A percentile compares a stretch with the other conserved stretches of the same genome.
These are phyloP conservation scores for Saccharomyces hybrid DNA, from an alignment of 1,139 yeast genomes.

Conservation along the genomic window DNA sequence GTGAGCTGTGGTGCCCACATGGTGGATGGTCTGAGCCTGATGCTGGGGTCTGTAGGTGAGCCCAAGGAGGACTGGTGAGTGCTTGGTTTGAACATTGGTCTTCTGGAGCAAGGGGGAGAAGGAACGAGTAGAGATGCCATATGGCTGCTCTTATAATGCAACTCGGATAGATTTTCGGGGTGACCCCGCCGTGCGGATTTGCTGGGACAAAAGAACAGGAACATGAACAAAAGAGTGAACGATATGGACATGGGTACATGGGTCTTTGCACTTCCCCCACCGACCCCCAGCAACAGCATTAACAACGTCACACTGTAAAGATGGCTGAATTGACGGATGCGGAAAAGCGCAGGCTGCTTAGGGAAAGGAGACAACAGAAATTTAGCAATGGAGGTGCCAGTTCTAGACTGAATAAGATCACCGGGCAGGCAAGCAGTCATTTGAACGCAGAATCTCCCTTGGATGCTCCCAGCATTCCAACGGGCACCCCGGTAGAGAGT, in stretches of 20 bases:
- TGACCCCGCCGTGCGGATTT: constrained; percentile 1
- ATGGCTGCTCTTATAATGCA: neutral
- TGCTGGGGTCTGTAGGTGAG: neutral
- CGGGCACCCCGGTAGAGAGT: constrained; percentile 1
- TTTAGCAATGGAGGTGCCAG: constrained; percentile 53
- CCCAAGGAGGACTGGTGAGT: neutral
- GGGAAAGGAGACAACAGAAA: constrained; percentile 68
- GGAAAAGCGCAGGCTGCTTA: constrained; percentile 52
- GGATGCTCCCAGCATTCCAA: constrained; percentile 12
- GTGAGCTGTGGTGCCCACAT: neutral
- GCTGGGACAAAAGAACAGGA: neutral
- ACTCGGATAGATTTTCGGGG: neutral
- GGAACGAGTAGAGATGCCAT: neutral
- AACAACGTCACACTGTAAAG: neutral
- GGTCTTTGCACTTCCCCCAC: neutral
- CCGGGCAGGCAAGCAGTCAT: constrained; percentile 36
- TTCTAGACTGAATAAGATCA: constrained; percentile 47
- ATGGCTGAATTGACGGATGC: constrained; percentile 43
- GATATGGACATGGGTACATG: neutral
- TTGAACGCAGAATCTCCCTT: constrained; percentile 34
- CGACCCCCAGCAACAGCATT: neutral
- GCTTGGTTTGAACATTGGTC: neutral
- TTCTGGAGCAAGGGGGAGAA: neutral
- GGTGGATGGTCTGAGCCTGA: neutral
- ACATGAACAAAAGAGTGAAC: neutral